These are phyloP conservation scores for Ichthyophthirius multifiliis DNA, from an alignment of 169 alveolate genomes.

Conservation along the genomic window DNA sequence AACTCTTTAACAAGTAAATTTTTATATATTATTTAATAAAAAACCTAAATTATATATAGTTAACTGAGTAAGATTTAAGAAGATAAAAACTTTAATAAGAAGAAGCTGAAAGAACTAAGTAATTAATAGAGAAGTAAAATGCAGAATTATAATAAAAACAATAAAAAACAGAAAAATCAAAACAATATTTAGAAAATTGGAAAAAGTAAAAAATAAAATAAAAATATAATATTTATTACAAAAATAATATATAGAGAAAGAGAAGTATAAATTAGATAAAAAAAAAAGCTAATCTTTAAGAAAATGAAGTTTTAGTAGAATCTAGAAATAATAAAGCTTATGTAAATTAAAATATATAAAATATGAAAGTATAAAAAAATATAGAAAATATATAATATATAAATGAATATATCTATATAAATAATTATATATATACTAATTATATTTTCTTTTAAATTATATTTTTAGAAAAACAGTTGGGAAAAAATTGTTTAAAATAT, in stretches of 20 bases:
- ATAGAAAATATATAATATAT: too few relatives aligned
- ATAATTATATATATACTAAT: neutral
- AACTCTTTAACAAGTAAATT: too few relatives aligned
- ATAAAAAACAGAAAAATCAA: too few relatives aligned
- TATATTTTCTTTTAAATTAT: neutral
- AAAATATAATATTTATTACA: too few relatives aligned
- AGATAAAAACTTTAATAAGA: neutral
- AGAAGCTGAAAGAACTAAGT: neutral
- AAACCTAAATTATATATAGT: too few relatives aligned
- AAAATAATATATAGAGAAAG: neutral
- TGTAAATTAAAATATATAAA: too few relatives aligned
- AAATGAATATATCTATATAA: too few relatives aligned
- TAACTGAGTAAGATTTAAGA: neutral
- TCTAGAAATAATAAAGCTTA: neutral
- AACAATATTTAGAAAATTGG: too few relatives aligned
- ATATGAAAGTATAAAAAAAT: too few relatives aligned
- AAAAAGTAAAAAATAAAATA: too few relatives aligned
- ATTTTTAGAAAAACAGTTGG: neutral
- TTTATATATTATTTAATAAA: too few relatives aligned
- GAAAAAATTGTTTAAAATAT: neutral
- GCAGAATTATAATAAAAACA: too few relatives aligned
- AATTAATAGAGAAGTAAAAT: neutral
- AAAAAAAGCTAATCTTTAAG: conserved; percentile 1
- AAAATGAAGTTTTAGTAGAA: conserved; percentile 2
- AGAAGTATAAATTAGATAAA: neutral